These are phyloP conservation scores for Camellia granthamiana DNA, from an alignment of 148 eudicot genomes.

Conservation along the genomic window DNA sequence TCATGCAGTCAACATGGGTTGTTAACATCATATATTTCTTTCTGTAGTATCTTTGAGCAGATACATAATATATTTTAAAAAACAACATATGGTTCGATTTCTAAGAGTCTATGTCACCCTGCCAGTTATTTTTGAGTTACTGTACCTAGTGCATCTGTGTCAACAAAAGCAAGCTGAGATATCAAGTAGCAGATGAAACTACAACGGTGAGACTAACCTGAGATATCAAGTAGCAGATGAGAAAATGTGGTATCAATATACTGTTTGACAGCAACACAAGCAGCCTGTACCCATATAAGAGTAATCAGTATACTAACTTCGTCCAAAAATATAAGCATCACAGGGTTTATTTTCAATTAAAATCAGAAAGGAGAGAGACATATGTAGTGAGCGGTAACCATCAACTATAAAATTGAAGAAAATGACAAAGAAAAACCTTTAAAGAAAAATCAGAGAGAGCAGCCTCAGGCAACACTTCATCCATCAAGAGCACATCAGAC, in stretches of 20 bases:
- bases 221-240: slow-evolving; percentile 57
- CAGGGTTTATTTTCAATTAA: not conserved
- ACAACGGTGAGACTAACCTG: slow-evolving; percentile 47
- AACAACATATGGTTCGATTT: not conserved
- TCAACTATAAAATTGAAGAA: slow-evolving; percentile 8
- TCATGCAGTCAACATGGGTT: not conserved
- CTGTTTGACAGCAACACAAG: slow-evolving; percentile 65
- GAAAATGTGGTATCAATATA: slow-evolving; percentile 60
- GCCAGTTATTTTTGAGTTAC: not conserved
- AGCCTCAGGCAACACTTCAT: slow-evolving; percentile 95
- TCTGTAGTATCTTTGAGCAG: not conserved
- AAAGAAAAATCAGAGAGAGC: slow-evolving; percentile 63
- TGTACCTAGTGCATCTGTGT: not conserved
- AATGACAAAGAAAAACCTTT: slow-evolving; percentile 47
- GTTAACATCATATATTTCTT: not conserved
- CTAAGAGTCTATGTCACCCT: not conserved
- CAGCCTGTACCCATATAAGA: slow-evolving; percentile 48
- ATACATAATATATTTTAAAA: not conserved
- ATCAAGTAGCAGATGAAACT: not conserved
- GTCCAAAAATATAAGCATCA: not conserved
- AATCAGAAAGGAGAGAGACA: not conserved
- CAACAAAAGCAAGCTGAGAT: not conserved
- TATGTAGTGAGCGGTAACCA: slow-evolving; percentile 17
- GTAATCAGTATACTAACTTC: slow-evolving; percentile 7
- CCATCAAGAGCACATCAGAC: slow-evolving; percentile 85